Evolutionary conservation across 805 yeast species (phyloP), one percentile per base, ranked within the genome.

Genomic region (Barnettozyma botsteinii): DNA sequence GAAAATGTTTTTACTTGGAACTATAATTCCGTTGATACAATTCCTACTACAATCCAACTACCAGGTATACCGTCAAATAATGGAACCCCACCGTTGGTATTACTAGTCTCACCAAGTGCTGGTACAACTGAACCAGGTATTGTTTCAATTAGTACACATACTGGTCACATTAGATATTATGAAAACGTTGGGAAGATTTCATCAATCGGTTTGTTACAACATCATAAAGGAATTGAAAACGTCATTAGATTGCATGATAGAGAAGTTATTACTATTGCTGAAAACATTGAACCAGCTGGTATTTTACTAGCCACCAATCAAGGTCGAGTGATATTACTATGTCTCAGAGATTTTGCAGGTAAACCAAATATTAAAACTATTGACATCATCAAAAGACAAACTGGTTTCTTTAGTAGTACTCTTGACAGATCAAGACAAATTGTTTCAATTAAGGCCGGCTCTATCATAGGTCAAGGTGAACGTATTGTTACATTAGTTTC

Each of bases 171-270:
- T 35, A 70, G 72, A 20, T 88, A 80, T 59, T 83, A 81, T 64
- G 95, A 85, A 53, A 75, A 85, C 39, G 77, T 86, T 11, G 81
- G 76, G 46, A 75, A 75, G 43, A 84, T 87, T 0, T 79, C 87
- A 0, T 76, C 85, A 2, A 67, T 75, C 48, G 79, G 84, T 24
- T 59, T 80, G 23, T 65, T 79, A 35, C 62, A 73, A 60, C 61
- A 61, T 35, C 59, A 59, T 31, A 55, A 56, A 34, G 67, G 64
- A 10, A 52, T 56, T 7, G 60, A 55, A 29, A 62, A 64, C 35
- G 50, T 59, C 3, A 51, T 80, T 18, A 69, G 66, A 31, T 62
- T 80, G 6, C 51, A 64, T 1, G 58, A 69, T 15, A 66, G 69
- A 13, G 97, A 89, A 55, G 55, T 57, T 23, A 65, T 87, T 14